Conservation (phyloP, 306 rosid genomes). For the Citrullus amarus region DNA sequence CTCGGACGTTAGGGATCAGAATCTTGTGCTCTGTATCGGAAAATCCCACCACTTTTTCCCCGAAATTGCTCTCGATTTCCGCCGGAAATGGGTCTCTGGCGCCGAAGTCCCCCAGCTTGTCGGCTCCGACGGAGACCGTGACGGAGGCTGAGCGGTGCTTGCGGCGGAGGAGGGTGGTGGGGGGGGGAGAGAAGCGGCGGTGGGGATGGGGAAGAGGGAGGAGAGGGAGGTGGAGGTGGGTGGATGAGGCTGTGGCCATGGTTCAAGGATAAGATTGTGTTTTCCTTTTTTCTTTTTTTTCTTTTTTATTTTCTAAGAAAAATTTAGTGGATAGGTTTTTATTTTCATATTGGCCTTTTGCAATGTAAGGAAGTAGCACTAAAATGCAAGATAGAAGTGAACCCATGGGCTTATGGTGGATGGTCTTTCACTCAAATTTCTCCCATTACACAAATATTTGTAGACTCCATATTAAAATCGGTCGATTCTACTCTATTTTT, state of each 20-base stretch:
- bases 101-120: constrained; percentile 53
- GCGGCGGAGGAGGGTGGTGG: not conserved
- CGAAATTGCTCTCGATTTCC: constrained; percentile 62
- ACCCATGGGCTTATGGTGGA: too few relatives aligned
- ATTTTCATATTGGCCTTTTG: too few relatives aligned
- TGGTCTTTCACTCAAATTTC: too few relatives aligned
- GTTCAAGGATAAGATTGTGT: not conserved
- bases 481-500: too few relatives aligned
- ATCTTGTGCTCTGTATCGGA: constrained; percentile 60
- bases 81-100: constrained; percentile 91
- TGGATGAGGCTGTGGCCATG: constrained; percentile 7
- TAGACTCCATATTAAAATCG: too few relatives aligned
- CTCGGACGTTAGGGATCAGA: constrained; percentile 63
- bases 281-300: not conserved
- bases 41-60: constrained; percentile 61
- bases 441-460: too few relatives aligned
- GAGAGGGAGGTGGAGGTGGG: not conserved
- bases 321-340: not conserved
- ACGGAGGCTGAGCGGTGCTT: not conserved
- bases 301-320: not conserved
- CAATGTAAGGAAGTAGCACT: too few relatives aligned
- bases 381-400: too few relatives aligned
- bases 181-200: not conserved
- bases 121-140: constrained; percentile 12
- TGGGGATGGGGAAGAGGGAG: constrained; percentile 1